phyloP scores from a whole-genome alignment of 176 grass and related monocot species.

The Phoenix dactylifera region DNA sequence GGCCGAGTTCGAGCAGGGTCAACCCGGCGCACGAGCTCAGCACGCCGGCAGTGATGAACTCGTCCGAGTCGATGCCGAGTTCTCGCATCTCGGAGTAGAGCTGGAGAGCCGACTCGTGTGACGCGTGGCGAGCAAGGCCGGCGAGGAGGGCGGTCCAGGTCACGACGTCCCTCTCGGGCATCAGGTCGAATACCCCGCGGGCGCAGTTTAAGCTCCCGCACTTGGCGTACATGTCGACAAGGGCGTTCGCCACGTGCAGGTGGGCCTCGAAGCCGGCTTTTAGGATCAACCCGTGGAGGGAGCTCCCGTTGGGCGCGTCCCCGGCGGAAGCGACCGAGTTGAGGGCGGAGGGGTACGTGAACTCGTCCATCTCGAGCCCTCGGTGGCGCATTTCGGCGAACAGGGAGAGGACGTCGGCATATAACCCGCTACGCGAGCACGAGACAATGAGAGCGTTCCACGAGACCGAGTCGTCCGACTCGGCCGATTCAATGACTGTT shows the following conservation, averaged over 20 bases:
- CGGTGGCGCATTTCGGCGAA: constrained; percentile 43
- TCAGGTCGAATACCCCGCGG: constrained; percentile 42
- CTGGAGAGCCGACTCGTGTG: constrained; percentile 15
- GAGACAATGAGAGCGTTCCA: constrained; percentile 48
- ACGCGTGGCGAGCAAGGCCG: constrained; percentile 31
- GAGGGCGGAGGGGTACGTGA: constrained; percentile 49
- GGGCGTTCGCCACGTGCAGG: constrained; percentile 50
- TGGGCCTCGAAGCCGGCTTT: constrained; percentile 35
- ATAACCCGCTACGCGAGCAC: constrained; percentile 31
- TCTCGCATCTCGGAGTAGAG: constrained; percentile 10
- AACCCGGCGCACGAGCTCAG: constrained; percentile 2
- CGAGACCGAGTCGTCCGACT: constrained; percentile 18
- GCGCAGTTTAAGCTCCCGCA: constrained; percentile 15
- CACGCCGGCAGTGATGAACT: constrained; percentile 1
- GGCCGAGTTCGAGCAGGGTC: constrained; percentile 3
- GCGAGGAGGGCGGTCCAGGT: constrained; percentile 58
- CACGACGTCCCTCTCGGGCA: constrained; percentile 46
- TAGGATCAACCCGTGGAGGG: constrained; percentile 34
- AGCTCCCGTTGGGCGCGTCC: not conserved
- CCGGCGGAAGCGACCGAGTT: constrained; percentile 37
- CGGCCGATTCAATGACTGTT: not conserved
- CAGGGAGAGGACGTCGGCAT: constrained; percentile 23
- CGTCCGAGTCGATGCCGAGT: not conserved
- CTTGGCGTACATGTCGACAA: constrained; percentile 62
- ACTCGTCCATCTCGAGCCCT: constrained; percentile 45